Percentiles rank a stretch among this genome's conserved stretches.
Evolutionary conservation across 73 alveolate genomes (phyloP).

Genomic region (Tetrahymena borealis): DNA sequence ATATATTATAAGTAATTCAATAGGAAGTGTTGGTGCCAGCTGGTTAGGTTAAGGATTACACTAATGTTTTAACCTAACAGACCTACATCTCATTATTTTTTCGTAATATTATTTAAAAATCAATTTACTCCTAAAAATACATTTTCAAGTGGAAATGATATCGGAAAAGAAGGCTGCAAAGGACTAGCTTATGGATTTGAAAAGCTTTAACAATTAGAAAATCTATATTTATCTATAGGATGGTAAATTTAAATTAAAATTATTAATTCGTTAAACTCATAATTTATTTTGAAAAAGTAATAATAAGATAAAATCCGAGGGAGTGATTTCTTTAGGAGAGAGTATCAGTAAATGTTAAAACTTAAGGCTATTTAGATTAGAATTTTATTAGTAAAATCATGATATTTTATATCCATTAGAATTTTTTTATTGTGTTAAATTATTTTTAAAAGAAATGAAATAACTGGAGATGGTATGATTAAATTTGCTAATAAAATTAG

Average conservation of each 20-base stretch:
- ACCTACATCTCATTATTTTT: not conserved
- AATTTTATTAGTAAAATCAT: not conserved
- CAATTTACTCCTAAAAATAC: not conserved
- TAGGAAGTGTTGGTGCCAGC: not conserved
- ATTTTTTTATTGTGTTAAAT: not conserved
- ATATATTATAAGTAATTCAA: not conserved
- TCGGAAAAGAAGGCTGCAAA: not conserved
- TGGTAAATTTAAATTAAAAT: not conserved
- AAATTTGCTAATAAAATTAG: not conserved
- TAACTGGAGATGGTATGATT: not conserved
- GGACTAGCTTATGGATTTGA: not conserved
- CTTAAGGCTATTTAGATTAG: not conserved
- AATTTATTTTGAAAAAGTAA: not conserved
- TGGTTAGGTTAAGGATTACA: not conserved
- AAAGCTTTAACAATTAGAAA: not conserved
- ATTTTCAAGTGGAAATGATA: not conserved
- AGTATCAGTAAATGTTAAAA: not conserved
- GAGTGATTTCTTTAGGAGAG: not conserved
- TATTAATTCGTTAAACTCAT: not conserved
- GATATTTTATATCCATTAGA: not conserved
- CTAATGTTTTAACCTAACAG: not conserved
- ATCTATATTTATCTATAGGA: not conserved
- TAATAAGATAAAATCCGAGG: not conserved
- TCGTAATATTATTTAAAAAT: not conserved
- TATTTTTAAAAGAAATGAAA: not conserved